phyloP scores from a whole-genome alignment of 148 eudicot genomes.

The Fagopyrum esculentum region DNA sequence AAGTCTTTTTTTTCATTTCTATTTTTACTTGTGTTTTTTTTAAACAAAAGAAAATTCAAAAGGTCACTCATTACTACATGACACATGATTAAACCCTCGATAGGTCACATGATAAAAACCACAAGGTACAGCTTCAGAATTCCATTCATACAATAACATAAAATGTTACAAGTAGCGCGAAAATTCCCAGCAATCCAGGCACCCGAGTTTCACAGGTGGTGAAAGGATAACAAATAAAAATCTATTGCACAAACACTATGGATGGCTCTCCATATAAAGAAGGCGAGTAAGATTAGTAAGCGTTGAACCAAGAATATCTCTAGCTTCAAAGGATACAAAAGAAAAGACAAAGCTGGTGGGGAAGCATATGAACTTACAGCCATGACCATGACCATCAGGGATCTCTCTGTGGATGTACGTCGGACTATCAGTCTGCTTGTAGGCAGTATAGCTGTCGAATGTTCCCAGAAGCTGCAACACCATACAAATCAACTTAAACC shows the following conservation, averaged over 20 bases:
- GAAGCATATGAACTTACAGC: constrained; percentile 9
- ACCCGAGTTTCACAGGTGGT: constrained; percentile 6
- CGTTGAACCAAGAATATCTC: neutral
- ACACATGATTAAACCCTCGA: neutral
- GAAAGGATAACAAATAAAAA: neutral
- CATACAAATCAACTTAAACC: neutral
- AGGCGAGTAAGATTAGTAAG: constrained; percentile 5
- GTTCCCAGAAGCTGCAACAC: constrained; percentile 79
- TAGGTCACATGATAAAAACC: neutral
- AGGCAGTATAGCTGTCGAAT: constrained; percentile 81
- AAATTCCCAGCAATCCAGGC: neutral
- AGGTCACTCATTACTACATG: too few species aligned
- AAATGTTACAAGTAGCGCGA: neutral
- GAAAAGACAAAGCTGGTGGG: neutral
- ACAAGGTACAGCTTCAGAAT: neutral
- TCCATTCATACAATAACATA: neutral
- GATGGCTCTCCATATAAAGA: neutral
- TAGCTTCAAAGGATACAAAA: neutral
- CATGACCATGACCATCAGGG: neutral
- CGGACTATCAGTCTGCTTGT: constrained; percentile 44
- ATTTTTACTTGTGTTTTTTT: neutral
- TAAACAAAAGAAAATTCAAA: neutral
- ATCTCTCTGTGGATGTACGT: neutral
- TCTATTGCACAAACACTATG: constrained; percentile 8
- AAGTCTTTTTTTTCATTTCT: neutral